A percentile compares a stretch with the other conserved stretches of the same genome.
Conservation (phyloP, 352 stramenopile genomes). For the Phytophthora ohioensis region DNA sequence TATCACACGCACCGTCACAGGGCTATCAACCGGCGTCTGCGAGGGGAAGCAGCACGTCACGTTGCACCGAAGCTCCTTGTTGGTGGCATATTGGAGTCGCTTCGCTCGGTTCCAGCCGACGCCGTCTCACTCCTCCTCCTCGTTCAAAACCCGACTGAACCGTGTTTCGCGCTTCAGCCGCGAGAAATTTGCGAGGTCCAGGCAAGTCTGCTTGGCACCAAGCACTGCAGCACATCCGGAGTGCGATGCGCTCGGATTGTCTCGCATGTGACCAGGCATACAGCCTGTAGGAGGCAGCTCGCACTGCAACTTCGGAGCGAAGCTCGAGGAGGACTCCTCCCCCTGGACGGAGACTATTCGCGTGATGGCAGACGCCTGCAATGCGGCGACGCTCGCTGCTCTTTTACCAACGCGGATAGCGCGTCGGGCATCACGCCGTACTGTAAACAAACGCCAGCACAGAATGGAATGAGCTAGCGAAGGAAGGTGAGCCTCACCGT, state of each 20-base stretch:
- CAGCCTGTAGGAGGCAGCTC: background rate
- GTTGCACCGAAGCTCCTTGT: no score
- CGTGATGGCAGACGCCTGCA: conserved; percentile 21
- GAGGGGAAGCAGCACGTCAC: background rate
- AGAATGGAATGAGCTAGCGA: background rate
- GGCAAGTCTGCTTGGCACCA: conserved; percentile 24
- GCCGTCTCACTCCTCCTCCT: background rate
- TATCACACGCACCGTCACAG: conserved; percentile 4
- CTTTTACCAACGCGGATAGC: conserved; percentile 10
- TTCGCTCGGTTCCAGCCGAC: background rate
- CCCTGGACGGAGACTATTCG: conserved; percentile 15
- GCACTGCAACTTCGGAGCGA: conserved; percentile 20
- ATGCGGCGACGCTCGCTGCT: conserved; percentile 16
- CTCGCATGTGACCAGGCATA: conserved; percentile 34
- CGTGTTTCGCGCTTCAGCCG: background rate
- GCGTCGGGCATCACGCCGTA: background rate
- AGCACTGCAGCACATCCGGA: conserved; percentile 20
- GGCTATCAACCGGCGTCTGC: background rate
- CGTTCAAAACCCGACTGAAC: conserved; percentile 18
- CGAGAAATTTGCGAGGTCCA: conserved; percentile 22
- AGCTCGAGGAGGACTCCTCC: background rate
- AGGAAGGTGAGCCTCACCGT: background rate
- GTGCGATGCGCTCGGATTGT: conserved; percentile 23
- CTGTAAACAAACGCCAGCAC: conserved; percentile 10
- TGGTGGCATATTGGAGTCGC: background rate